These are phyloP conservation scores for Scalesia atractyloides DNA, from an alignment of 129 eudicot genomes.

Conservation along the genomic window DNA sequence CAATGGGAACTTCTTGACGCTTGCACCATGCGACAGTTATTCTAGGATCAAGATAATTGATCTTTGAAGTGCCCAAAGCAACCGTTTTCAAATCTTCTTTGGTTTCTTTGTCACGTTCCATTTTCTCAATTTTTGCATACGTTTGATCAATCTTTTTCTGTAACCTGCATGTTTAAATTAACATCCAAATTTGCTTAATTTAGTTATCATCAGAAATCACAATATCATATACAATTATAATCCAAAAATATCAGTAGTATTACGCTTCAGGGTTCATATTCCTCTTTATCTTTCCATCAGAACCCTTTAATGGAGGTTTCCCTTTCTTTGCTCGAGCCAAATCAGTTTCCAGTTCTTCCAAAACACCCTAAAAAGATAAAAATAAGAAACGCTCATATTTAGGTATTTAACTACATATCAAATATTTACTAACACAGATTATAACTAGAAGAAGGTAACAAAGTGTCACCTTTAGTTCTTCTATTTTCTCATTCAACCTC, in stretches of 20 bases:
- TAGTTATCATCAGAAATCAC: neutral
- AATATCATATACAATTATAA: neutral
- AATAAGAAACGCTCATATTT: neutral
- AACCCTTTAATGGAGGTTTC: slow-evolving; percentile 74
- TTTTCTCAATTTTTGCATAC: slow-evolving; percentile 67
- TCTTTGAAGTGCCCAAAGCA: slow-evolving; percentile 96
- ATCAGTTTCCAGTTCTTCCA: slow-evolving; percentile 73
- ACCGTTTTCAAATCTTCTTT: slow-evolving; percentile 95
- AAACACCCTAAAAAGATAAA: slow-evolving; percentile 44
- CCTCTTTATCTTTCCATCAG: slow-evolving; percentile 81
- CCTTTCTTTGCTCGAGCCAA: slow-evolving; percentile 86
- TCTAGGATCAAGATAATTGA: slow-evolving; percentile 95
- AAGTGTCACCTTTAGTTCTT: slow-evolving; percentile 66
- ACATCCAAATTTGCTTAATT: neutral
- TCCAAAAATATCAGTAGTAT: slow-evolving; percentile 16
- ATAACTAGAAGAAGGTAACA: neutral
- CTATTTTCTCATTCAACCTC: slow-evolving; percentile 70
- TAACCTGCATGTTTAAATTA: slow-evolving; percentile 50
- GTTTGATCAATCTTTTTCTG: slow-evolving; percentile 81
- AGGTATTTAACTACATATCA: neutral
- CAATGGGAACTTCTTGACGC: slow-evolving; percentile 95
- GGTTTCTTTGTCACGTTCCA: slow-evolving; percentile 72
- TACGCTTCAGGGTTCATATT: slow-evolving; percentile 89
- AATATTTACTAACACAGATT: neutral
- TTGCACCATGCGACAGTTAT: slow-evolving; percentile 99